These are phyloP conservation scores for Murraya koenigii DNA, from an alignment of 345 rosid genomes.

Conservation along the genomic window DNA sequence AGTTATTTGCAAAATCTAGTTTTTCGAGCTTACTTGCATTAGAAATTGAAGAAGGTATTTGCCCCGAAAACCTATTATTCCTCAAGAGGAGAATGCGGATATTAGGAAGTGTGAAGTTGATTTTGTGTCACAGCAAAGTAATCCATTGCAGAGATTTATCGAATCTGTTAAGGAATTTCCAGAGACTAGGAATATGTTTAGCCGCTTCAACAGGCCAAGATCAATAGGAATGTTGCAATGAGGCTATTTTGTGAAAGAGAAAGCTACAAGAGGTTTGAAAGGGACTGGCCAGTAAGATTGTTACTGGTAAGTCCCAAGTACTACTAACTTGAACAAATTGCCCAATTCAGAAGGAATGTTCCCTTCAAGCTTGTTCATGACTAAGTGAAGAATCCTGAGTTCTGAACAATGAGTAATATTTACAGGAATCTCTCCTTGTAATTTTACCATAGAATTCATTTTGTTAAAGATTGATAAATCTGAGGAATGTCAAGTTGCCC, in stretches of 20 bases:
- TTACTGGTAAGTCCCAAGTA: constrained; percentile 24
- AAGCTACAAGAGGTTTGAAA: constrained; percentile 23
- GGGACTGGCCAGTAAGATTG: constrained; percentile 19
- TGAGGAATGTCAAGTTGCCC: neutral
- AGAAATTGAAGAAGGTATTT: constrained; percentile 24
- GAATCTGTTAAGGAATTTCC: constrained; percentile 21
- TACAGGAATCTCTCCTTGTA: constrained; percentile 27
- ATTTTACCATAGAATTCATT: neutral
- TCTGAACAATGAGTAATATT: constrained; percentile 21
- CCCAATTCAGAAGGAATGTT: constrained; percentile 26
- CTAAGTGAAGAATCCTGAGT: constrained; percentile 19
- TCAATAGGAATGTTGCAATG: constrained; percentile 17
- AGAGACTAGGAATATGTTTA: constrained; percentile 18
- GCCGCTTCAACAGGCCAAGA: constrained; percentile 18
- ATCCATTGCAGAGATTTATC: constrained; percentile 19
- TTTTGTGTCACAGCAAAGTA: neutral
- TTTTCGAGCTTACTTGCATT: constrained; percentile 21
- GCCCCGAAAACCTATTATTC: constrained; percentile 16
- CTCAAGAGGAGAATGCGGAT: constrained; percentile 14
- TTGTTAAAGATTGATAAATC: neutral
- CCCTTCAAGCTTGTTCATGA: constrained; percentile 22
- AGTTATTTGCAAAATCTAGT: neutral
- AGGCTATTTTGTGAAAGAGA: constrained; percentile 21
- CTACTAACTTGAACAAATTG: constrained; percentile 14
- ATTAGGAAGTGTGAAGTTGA: constrained; percentile 20